Base-by-base conservation (phyloP, 768 basidiomycete species). In the Xerocomellus intermedius region DNA sequence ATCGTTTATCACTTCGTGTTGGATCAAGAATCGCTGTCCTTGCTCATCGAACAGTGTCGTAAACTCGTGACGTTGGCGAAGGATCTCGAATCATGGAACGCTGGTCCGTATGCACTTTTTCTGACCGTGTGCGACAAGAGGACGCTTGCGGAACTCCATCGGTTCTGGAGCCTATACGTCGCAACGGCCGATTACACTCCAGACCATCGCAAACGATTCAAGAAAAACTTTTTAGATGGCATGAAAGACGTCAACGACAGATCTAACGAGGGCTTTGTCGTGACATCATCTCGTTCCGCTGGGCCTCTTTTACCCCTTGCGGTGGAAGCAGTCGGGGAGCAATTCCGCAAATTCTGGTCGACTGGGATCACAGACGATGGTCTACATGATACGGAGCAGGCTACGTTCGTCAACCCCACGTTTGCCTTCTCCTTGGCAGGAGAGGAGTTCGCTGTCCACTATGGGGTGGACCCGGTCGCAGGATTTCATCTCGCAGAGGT, bases 401-500 rank as follows among this genome's bases (percentile, higher is more conserved):
- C 64, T 19, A 60, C 60, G 17, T 36, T 48, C 42, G 55, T 68
- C 42, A 71, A 73, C 19, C 70, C 69, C 1, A 73, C 70, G 10
- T 72, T 71, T 12, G 60, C 56, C 2, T 71, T 67, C 28, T 72
- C 70, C 21, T 13, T 42, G 14, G 48, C 59, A 2, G 54, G 62
- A 17, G 62, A 70, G 0, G 43, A 54, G 44, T 69, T 67, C 8
- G 44, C 64, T 19, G 60, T 70, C 3, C 72, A 70, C 37, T 73
- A 68, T 44, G 72, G 63, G 17, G 57, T 51, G 8, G 72, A 71
- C 48, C 66, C 70, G 12, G 49, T 71, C 4, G 51, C 57, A 3
- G 70, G 70, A 28, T 71, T 73, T 42, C 69, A 72, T 56, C 62
- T 69, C 14, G 72, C 68, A n/a, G 68, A 72, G 36, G 39, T 49